Evolutionary conservation across 495 filamentous ascomycete species (phyloP).

Genomic region (Trichoderma orchidacearum): DNA sequence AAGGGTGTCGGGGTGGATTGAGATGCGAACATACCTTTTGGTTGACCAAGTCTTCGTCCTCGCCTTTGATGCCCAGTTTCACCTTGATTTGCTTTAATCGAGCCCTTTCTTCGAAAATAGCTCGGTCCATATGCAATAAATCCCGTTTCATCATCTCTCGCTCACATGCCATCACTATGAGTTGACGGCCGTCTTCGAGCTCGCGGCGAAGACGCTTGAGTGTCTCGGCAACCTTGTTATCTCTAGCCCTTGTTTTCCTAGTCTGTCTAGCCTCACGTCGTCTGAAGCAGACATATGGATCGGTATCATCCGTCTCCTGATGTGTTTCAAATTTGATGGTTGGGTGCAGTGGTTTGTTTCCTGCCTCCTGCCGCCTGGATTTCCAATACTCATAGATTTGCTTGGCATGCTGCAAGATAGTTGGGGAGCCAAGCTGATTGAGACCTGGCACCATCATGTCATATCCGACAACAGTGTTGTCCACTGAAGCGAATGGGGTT

Average conservation of each 20-base stretch:
- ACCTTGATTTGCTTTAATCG: constrained; percentile 77
- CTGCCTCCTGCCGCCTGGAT: constrained; percentile 44
- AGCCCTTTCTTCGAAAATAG: constrained; percentile 67
- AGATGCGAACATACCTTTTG: constrained; percentile 55
- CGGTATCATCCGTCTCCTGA: constrained; percentile 84
- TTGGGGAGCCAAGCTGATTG: constrained; percentile 46
- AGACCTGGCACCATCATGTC: constrained; percentile 69
- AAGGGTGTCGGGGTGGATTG: constrained; percentile 12
- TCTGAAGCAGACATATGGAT: constrained; percentile 97
- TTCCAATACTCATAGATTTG: constrained; percentile 90
- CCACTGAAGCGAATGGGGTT: constrained; percentile 79
- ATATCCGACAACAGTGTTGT: constrained; percentile 67
- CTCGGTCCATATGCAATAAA: constrained; percentile 54
- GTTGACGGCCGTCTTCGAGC: constrained; percentile 73
- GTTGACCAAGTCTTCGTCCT: constrained; percentile 91
- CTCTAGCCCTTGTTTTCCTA: constrained; percentile 84
- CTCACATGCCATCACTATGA: constrained; percentile 61
- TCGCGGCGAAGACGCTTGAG: constrained; percentile 84
- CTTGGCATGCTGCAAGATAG: constrained; percentile 61
- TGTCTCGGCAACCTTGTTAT: constrained; percentile 89
- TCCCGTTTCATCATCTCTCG: constrained; percentile 69
- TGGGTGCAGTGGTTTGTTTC: constrained; percentile 57
- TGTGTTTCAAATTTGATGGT: constrained; percentile 85
- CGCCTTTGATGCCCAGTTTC: constrained; percentile 75
- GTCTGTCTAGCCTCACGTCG: constrained; percentile 89